Conservation (phyloP, 2,329 filamentous ascomycete species). For the Colletotrichum sp. region DNA sequence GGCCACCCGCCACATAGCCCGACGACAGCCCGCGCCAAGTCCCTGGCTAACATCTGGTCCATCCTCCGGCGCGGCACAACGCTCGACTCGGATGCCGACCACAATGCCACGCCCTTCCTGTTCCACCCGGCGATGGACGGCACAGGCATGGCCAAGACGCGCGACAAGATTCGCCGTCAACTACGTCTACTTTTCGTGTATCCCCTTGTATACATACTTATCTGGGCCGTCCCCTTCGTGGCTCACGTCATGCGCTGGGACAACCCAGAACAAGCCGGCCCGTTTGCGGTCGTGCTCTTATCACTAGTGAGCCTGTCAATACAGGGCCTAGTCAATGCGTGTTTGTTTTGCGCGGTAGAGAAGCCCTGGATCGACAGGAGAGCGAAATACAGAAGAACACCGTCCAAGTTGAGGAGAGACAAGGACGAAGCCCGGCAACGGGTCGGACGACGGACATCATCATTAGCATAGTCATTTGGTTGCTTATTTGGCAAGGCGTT, state of each 20-base stretch:
- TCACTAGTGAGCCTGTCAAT: constrained; percentile 64
- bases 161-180: constrained; percentile 68
- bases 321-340: constrained; percentile 72
- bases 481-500: neutral
- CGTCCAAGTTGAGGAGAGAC: constrained; percentile 4
- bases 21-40: constrained; percentile 22
- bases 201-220: constrained; percentile 72
- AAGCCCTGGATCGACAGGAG: constrained; percentile 63
- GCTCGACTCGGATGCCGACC: constrained; percentile 14
- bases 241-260: constrained; percentile 66
- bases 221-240: constrained; percentile 77
- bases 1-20: constrained; percentile 13
- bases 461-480: constrained; percentile 14
- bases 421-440: constrained; percentile 13
- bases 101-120: constrained; percentile 8
- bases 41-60: constrained; percentile 29
- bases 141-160: constrained; percentile 39
- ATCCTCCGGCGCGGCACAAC: constrained; percentile 24
- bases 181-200: constrained; percentile 79
- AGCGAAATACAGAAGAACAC: neutral
- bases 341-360: constrained; percentile 73
- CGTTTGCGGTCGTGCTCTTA: constrained; percentile 61
- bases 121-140: constrained; percentile 26
- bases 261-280: constrained; percentile 28
- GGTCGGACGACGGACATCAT: constrained; percentile 6